Percentiles rank a stretch among this genome's conserved stretches.
Conservation (phyloP, 768 basidiomycete species). For the Russula lepida region DNA sequence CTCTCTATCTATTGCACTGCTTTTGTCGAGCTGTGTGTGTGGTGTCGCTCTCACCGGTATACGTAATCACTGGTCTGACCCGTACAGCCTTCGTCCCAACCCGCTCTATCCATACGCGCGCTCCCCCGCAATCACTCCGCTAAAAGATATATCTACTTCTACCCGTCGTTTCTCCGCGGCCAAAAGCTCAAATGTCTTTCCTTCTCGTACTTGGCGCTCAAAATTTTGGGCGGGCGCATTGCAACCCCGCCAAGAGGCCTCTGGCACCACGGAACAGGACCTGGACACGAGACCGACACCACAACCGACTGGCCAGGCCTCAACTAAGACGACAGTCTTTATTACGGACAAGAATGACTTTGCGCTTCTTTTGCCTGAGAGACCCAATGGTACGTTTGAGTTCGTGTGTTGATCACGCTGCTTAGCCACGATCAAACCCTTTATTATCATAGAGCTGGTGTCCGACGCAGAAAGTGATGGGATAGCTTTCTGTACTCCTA, state of each 20-base stretch:
- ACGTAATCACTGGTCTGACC: constrained; percentile 18
- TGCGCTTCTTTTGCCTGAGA: constrained; percentile 30
- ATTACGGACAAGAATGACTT: constrained; percentile 27
- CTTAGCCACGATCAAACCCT: not conserved
- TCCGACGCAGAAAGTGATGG: constrained; percentile 35
- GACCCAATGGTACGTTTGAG: constrained; percentile 27
- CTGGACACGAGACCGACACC: constrained; percentile 31
- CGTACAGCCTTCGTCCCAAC: constrained; percentile 17
- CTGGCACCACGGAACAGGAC: not conserved
- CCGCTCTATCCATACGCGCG: constrained; percentile 14
- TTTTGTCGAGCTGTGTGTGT: constrained; percentile 2
- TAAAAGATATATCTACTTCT: not conserved
- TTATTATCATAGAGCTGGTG: constrained; percentile 28
- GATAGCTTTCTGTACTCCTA: constrained; percentile 30
- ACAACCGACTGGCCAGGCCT: constrained; percentile 31
- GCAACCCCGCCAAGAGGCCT: not conserved
- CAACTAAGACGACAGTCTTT: constrained; percentile 32
- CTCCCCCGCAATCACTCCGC: not conserved
- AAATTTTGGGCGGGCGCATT: not conserved
- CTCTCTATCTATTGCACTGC: not conserved
- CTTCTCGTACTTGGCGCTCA: constrained; percentile 7
- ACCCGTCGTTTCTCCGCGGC: not conserved
- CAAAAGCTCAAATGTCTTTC: not conserved
- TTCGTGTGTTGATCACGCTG: not conserved
- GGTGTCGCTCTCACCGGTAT: not conserved